Percentiles rank a stretch among this genome's conserved stretches.
These are phyloP conservation scores for Triticum turgidum DNA, from an alignment of 176 grass and related monocot species.

Conservation along the genomic window DNA sequence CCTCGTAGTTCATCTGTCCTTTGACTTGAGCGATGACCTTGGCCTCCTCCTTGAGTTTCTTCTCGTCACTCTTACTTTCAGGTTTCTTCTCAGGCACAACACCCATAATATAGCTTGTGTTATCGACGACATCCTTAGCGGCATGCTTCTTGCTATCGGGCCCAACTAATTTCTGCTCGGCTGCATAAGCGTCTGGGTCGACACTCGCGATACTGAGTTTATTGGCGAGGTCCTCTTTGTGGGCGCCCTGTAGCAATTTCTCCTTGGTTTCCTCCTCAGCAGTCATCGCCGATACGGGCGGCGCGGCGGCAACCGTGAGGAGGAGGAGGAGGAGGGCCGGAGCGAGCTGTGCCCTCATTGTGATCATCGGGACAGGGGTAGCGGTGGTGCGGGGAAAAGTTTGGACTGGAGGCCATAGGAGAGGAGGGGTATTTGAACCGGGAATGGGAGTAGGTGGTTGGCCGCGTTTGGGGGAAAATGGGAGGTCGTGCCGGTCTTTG, in stretches of 20 bases:
- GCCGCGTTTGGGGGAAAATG: not conserved
- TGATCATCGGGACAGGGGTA: not conserved
- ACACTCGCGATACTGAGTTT: not conserved
- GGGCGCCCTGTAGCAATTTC: not conserved
- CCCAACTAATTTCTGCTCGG: not conserved
- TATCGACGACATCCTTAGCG: not conserved
- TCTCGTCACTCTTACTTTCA: not conserved
- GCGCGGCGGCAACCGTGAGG: not conserved
- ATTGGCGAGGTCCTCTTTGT: not conserved
- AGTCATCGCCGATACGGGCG: not conserved
- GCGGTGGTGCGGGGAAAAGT: not conserved
- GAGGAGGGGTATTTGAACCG: slow-evolving; percentile 8
- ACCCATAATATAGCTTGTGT: not conserved
- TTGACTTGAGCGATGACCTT: not conserved
- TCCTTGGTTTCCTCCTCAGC: not conserved
- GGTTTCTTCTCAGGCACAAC: not conserved
- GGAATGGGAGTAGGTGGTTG: not conserved
- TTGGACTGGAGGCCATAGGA: not conserved
- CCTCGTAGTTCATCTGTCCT: not conserved
- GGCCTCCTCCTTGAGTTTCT: not conserved
- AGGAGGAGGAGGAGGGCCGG: not conserved
- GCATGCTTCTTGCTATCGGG: not conserved
- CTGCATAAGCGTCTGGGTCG: not conserved
- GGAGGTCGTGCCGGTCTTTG: not conserved
- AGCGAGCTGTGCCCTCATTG: not conserved